phyloP scores from a whole-genome alignment of 139 green algal species.

The Tetradesmus lagerheimii region DNA sequence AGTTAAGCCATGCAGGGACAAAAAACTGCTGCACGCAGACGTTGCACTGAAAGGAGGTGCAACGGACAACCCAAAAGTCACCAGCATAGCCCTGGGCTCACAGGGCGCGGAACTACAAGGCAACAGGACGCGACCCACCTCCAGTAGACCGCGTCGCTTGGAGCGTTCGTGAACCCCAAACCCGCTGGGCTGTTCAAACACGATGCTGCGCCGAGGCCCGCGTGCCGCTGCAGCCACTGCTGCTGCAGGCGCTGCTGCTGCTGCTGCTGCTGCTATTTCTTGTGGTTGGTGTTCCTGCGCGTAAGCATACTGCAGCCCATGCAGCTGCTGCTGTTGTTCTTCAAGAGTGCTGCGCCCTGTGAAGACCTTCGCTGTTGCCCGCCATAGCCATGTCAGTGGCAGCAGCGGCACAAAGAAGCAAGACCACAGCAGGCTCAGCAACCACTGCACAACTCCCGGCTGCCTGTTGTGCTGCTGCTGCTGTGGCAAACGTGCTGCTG shows the following conservation, averaged over 20 bases:
- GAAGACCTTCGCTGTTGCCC: neutral
- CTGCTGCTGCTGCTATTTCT: neutral
- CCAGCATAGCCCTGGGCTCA: too few species aligned
- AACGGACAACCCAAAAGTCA: neutral
- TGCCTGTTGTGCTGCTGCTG: neutral
- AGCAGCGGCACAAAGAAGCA: neutral
- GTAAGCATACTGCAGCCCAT: neutral
- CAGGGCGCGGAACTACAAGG: neutral
- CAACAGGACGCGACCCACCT: neutral
- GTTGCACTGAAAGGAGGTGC: too few species aligned
- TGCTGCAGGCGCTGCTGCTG: neutral
- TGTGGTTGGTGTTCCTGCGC: neutral
- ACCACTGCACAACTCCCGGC: neutral
- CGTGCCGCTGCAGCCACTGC: neutral
- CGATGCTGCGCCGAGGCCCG: slow-evolving; percentile 34
- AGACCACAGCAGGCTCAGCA: neutral
- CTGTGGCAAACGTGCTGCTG: neutral
- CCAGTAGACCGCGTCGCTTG: slow-evolving; percentile 20
- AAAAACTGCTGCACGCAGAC: too few species aligned
- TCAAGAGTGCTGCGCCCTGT: neutral
- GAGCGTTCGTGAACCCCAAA: slow-evolving; percentile 10
- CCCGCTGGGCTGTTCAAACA: slow-evolving; percentile 58
- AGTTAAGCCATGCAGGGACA: too few species aligned
- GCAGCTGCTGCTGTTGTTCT: slow-evolving; percentile 26
- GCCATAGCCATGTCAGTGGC: neutral